phyloP scores from a whole-genome alignment of 1,139 yeast species.

The Entelexis sorbosivorans region DNA sequence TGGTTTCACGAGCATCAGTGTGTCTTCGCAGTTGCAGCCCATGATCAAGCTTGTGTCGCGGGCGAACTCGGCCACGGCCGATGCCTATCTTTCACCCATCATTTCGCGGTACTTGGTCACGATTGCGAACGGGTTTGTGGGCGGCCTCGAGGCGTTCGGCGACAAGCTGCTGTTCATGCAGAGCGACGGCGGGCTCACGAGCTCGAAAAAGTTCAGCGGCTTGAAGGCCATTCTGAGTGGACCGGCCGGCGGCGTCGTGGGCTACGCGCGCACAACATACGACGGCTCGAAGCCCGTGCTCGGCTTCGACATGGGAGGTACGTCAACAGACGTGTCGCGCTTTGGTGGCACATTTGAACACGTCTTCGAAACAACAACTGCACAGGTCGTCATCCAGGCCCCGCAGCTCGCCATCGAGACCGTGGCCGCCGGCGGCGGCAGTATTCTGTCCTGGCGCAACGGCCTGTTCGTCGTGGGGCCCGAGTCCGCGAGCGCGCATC shows the following conservation, averaged over 20 bases:
- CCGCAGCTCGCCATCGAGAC: conserved; percentile 50
- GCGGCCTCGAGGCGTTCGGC: conserved; percentile 38
- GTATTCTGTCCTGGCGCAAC: conserved; percentile 40
- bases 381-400: conserved; percentile 45
- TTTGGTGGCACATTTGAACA: conserved; percentile 41
- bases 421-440: conserved; percentile 54
- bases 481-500: conserved; percentile 47
- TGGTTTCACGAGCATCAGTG: conserved; percentile 53
- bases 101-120: conserved; percentile 50
- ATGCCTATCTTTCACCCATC: conserved; percentile 68
- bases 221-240: conserved; percentile 44
- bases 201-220: conserved; percentile 42
- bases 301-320: conserved; percentile 55
- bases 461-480: conserved; percentile 48
- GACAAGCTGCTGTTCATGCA: conserved; percentile 46
- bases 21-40: conserved; percentile 57
- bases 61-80: conserved; percentile 64
- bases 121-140: conserved; percentile 50
- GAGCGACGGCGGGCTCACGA: conserved; percentile 47
- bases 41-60: conserved; percentile 63
- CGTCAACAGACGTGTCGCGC: conserved; percentile 47
- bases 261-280: conserved; percentile 42
- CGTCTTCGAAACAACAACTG: conserved; percentile 45
- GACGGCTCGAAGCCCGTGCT: conserved; percentile 35
- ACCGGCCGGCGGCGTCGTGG: conserved; percentile 54